A percentile compares a stretch with the other conserved stretches of the same genome.
These are phyloP conservation scores for Bondarzewia mesenterica DNA, from an alignment of 1,284 basidiomycete genomes.

Conservation along the genomic window DNA sequence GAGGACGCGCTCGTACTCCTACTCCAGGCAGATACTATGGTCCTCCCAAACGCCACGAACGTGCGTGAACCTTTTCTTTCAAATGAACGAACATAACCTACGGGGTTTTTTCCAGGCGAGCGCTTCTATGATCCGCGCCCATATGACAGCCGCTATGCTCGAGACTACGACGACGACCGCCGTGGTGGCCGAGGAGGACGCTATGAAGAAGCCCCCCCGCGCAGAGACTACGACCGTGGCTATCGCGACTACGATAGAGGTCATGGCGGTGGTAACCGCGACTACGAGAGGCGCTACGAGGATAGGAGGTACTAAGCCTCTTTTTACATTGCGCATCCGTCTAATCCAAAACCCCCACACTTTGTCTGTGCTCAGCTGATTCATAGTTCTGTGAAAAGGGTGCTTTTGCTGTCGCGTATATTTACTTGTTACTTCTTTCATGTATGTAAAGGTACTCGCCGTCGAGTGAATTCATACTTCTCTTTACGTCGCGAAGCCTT, in stretches of 20 bases:
- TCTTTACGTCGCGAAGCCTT: too few species aligned
- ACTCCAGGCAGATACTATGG: conserved; percentile 94
- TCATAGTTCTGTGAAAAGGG: neutral
- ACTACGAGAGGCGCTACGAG: conserved; percentile 38
- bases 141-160: conserved; percentile 71
- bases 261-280: conserved; percentile 26
- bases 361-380: conserved; percentile 6
- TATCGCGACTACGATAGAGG: conserved; percentile 23
- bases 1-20: conserved; percentile 89
- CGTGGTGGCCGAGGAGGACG: conserved; percentile 19
- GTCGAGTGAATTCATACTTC: neutral
- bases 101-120: conserved; percentile 40
- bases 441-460: conserved; percentile 5
- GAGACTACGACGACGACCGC: conserved; percentile 32
- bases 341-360: neutral
- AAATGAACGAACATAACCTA: neutral
- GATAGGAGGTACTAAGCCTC: neutral
- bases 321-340: neutral
- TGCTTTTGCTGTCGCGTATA: neutral
- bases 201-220: conserved; percentile 43
- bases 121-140: conserved; percentile 75
- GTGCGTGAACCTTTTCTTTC: conserved; percentile 23
- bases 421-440: conserved; percentile 2
- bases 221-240: conserved; percentile 33
- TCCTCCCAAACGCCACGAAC: conserved; percentile 72